A percentile compares a stretch with the other conserved stretches of the same genome.
Conservation (phyloP, 257 asterid species). For the Solanum etuberosum region DNA sequence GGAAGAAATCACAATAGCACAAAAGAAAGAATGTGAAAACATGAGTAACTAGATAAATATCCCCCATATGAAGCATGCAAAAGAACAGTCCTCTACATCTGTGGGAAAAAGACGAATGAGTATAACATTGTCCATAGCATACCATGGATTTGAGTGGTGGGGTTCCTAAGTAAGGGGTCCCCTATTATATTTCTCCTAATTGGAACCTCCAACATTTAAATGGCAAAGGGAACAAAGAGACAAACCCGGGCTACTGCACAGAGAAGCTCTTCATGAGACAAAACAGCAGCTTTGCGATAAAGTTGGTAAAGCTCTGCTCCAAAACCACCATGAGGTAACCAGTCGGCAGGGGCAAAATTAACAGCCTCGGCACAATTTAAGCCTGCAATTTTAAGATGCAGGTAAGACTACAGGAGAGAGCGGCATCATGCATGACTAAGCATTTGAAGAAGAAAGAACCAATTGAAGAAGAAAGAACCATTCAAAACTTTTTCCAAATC, state of each 20-base stretch:
- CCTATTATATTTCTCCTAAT: neutral
- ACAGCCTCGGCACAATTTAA: constrained; percentile 99
- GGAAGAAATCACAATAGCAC: neutral
- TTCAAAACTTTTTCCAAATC: neutral
- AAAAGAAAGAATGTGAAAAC: neutral
- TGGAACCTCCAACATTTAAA: neutral
- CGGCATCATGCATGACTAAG: neutral
- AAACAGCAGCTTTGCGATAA: constrained; percentile 79
- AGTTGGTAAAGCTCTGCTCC: constrained; percentile 89
- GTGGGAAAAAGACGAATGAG: neutral
- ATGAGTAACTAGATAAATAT: neutral
- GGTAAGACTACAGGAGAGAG: constrained; percentile 2
- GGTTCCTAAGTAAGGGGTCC: neutral
- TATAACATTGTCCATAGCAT: neutral
- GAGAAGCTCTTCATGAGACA: constrained; percentile 89
- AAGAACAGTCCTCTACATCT: neutral
- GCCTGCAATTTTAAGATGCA: constrained; percentile 40
- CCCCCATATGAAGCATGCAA: neutral
- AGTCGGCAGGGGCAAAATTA: constrained; percentile 97
- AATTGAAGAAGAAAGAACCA: neutral
- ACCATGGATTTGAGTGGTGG: neutral
- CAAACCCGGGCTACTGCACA: constrained; percentile 81
- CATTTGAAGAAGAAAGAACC: neutral
- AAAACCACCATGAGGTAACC: constrained; percentile 96
- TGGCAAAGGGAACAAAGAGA: constrained; percentile 2